Conservation (phyloP, 2,329 filamentous ascomycete species). For the Sporothrix protearum region DNA sequence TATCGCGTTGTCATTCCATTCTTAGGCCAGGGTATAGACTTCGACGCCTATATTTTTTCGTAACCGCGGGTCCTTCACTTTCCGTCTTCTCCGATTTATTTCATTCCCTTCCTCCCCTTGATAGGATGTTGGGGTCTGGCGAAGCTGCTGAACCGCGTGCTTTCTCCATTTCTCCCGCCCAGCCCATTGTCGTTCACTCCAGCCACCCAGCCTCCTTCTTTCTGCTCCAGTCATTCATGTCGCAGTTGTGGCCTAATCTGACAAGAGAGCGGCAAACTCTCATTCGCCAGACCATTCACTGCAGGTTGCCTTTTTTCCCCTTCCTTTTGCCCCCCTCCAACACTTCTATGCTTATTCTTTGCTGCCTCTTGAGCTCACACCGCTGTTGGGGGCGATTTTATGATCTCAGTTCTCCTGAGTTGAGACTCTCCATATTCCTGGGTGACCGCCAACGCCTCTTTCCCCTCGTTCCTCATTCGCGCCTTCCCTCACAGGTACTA, state of each 20-base stretch:
- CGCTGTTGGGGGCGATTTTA: not conserved
- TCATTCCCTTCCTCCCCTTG: not conserved
- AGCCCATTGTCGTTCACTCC: not conserved
- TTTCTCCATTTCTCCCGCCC: not conserved
- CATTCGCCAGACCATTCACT: not conserved
- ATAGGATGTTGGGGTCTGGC: not conserved
- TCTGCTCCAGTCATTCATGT: not conserved
- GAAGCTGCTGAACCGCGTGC: not conserved
- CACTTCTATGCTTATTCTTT: too few relatives aligned
- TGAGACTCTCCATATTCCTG: not conserved
- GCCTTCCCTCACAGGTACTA: not conserved
- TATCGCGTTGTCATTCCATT: too few relatives aligned
- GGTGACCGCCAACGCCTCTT: not conserved
- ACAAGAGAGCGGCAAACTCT: not conserved
- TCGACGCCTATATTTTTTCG: not conserved
- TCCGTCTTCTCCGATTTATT: not conserved
- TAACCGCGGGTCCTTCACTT: not conserved
- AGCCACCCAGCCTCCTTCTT: conserved; percentile 9
- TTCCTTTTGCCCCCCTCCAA: too few relatives aligned
- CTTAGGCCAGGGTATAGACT: not conserved
- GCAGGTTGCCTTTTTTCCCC: not conserved
- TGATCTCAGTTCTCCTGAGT: not conserved
- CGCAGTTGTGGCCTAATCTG: not conserved
- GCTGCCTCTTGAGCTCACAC: not conserved
- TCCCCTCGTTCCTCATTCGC: conserved; percentile 4